phyloP scores from a whole-genome alignment of 2,329 filamentous ascomycete species.

The Fusarium subtropicale region DNA sequence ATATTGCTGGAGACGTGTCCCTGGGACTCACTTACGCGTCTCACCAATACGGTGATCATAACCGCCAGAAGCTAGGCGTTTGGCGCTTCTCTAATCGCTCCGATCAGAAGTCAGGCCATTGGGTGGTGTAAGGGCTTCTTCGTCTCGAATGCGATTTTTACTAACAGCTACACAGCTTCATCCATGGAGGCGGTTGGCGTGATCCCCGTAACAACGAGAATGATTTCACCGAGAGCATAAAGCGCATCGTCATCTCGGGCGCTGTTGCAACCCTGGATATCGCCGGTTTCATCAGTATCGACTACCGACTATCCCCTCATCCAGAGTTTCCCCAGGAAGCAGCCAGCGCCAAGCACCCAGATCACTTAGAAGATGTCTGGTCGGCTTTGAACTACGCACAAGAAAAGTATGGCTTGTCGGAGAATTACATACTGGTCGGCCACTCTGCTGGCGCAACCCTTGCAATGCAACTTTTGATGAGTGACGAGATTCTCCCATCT shows the following conservation, averaged over 20 bases:
- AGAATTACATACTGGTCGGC: constrained; percentile 67
- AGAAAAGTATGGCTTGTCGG: constrained; percentile 58
- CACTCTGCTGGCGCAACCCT: constrained; percentile 74
- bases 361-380: constrained; percentile 69
- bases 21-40: constrained; percentile 49
- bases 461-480: constrained; percentile 69
- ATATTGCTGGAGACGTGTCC: constrained; percentile 33
- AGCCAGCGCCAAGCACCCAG: constrained; percentile 63
- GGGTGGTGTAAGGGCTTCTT: constrained; percentile 52
- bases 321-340: constrained; percentile 58
- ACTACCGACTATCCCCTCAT: constrained; percentile 70
- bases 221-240: constrained; percentile 60
- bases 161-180: constrained; percentile 55
- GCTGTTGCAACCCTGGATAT: constrained; percentile 53
- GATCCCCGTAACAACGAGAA: constrained; percentile 64
- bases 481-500: constrained; percentile 48
- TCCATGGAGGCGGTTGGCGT: constrained; percentile 74
- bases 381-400: constrained; percentile 62
- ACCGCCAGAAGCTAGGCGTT: constrained; percentile 60
- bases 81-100: constrained; percentile 53
- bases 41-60: constrained; percentile 55
- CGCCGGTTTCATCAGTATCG: constrained; percentile 71
- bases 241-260: constrained; percentile 53
- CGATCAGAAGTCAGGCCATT: constrained; percentile 44
- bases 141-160: not conserved